A percentile compares a stretch with the other conserved stretches of the same genome.
These are phyloP conservation scores for Mallotus nudiflorus DNA, from an alignment of 345 rosid genomes.

Conservation along the genomic window DNA sequence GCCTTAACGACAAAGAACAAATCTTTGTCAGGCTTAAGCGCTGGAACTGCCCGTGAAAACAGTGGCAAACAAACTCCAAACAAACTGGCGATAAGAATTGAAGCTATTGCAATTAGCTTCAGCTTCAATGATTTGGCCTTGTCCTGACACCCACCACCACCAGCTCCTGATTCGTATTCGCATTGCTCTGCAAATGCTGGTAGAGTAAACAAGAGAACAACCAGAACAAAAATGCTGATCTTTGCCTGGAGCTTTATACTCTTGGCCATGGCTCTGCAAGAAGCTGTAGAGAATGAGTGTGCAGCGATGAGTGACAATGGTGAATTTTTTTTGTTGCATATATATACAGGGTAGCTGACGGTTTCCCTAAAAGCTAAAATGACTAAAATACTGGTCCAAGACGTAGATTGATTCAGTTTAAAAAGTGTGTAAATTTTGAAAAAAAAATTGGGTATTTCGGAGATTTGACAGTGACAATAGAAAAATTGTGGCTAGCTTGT, in stretches of 20 bases:
- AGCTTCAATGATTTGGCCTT: conserved; percentile 24
- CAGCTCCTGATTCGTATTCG: not conserved
- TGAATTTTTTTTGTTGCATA: not conserved
- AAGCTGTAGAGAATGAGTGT: not conserved
- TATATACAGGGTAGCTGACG: not conserved
- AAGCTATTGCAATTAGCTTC: conserved; percentile 33
- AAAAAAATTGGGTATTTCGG: not conserved
- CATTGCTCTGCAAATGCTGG: conserved; percentile 14
- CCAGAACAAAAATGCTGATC: not conserved
- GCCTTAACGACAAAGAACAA: conserved; percentile 27
- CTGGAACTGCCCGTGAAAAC: conserved; percentile 16
- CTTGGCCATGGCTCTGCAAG: not conserved
- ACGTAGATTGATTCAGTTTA: not conserved
- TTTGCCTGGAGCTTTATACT: not conserved
- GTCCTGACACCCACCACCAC: conserved; percentile 22
- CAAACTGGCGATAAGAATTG: conserved; percentile 35
- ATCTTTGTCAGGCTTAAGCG: conserved; percentile 29
- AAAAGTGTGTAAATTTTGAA: not conserved
- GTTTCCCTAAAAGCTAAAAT: not conserved
- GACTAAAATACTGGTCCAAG: not conserved
- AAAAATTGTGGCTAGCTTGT: not conserved
- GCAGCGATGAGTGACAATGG: not conserved
- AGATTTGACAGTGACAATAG: not conserved
- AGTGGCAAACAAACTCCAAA: conserved; percentile 41
- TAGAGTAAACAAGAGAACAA: not conserved